Conservation (phyloP, 2,329 filamentous ascomycete genomes). For the Plectosphaerella plurivora region DNA sequence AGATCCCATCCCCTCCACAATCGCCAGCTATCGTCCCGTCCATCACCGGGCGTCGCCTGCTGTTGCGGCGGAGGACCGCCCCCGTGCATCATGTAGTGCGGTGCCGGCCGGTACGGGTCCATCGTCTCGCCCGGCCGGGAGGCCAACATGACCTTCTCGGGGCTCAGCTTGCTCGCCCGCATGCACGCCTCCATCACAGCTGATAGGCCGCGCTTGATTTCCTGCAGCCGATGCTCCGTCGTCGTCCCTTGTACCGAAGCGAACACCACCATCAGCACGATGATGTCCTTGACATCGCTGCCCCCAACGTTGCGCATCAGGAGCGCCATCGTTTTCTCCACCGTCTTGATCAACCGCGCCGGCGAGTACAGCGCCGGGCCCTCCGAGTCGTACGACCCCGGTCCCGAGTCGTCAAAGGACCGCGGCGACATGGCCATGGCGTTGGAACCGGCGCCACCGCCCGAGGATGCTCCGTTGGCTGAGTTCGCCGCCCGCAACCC, state of each 20-base stretch:
- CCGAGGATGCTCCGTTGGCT: not conserved
- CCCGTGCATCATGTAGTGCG: constrained; percentile 23
- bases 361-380: constrained; percentile 37
- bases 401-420: constrained; percentile 26
- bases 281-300: constrained; percentile 46
- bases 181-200: constrained; percentile 39
- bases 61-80: not conserved
- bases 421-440: constrained; percentile 27
- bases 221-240: constrained; percentile 34
- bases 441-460: constrained; percentile 1
- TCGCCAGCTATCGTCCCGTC: constrained; percentile 26
- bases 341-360: constrained; percentile 33
- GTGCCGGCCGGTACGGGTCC: constrained; percentile 12
- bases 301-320: constrained; percentile 41
- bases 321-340: constrained; percentile 42
- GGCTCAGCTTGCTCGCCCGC: constrained; percentile 36
- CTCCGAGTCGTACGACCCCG: constrained; percentile 25
- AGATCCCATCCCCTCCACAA: constrained; percentile 35
- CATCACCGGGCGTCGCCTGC: constrained; percentile 16
- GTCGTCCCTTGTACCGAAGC: constrained; percentile 35
- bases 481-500: constrained; percentile 12
- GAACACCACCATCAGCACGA: constrained; percentile 43
- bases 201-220: constrained; percentile 35
- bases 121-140: constrained; percentile 9
- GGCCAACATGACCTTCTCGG: constrained; percentile 26